Base-by-base conservation (phyloP, 2,329 filamentous ascomycete genomes). In the Trichoderma koningiopsis region DNA sequence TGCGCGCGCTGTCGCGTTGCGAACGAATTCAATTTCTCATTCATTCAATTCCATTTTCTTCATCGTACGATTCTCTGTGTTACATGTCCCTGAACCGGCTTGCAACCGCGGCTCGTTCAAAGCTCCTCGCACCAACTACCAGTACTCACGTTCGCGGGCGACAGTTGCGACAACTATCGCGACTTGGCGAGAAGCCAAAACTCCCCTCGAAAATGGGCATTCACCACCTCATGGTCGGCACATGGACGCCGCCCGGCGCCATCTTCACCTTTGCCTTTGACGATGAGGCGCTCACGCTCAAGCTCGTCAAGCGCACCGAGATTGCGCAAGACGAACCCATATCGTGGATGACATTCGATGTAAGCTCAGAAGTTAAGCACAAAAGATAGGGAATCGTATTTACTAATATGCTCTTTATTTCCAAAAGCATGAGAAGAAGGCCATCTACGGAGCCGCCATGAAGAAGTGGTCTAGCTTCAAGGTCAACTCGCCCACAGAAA, bases 301-400 rank as follows among this genome's bases (percentile, higher is more conserved):
- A 90, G 73, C 81, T 96, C 76, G 82, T 96, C 76, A 94, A 95
- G 83, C 89, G 91, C 74, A 96, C 92, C 1, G 88, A 89, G 70
- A 96, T 96, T 68, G 91, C 92, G 5, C 81, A 91, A 64, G 91
- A 95, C 72, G 92, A 97, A 81, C 92, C 93, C 8, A 96, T 97
- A 73, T 96, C 93, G 70, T 97, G 93, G 93, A 95, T 97, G 91
- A 91, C 92, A 19, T 95, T 96, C 76, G 91, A 93, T 79, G 92
- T 93, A 83, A 81, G 90, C 5, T 7, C 16, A 40, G 19, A 43
- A 43, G 6, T 6, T 16, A 1, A 43, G 35, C 6, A 1, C 11
- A 55, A 16, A 22, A 49, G 19, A 47, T 8, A n/a, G 22, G 7
- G 4, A 16, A 49, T 5, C 1, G 43, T 3, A 22, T 10, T 1